Evolutionary conservation across 306 rosid genomes (phyloP).

Genomic region (Vigna mungo): DNA sequence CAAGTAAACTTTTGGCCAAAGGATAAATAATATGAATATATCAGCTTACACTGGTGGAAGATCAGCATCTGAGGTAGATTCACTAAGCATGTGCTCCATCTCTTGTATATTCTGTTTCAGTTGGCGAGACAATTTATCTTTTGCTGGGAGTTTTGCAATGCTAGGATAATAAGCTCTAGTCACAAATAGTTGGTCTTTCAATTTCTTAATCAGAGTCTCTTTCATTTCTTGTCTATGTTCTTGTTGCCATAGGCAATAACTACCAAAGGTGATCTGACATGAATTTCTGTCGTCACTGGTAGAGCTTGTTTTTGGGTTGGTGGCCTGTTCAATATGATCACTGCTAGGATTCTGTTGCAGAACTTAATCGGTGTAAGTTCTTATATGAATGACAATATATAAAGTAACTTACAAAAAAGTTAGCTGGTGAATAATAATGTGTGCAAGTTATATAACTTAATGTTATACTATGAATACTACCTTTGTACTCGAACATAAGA

Average conservation of each 20-base stretch:
- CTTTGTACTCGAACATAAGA: too few relatives aligned
- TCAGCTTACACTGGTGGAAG: slow-evolving; percentile 87
- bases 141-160: slow-evolving; percentile 84
- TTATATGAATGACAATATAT: slow-evolving; percentile 27
- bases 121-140: slow-evolving; percentile 77
- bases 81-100: slow-evolving; percentile 91
- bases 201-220: slow-evolving; percentile 76
- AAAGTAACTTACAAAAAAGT: slow-evolving; percentile 34
- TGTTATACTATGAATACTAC: background rate
- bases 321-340: slow-evolving; percentile 47
- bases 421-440: background rate
- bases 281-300: slow-evolving; percentile 67
- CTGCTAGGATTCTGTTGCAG: slow-evolving; percentile 65
- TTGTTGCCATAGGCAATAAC: slow-evolving; percentile 88
- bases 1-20: slow-evolving; percentile 21
- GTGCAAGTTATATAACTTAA: slow-evolving; percentile 1
- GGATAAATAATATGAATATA: slow-evolving; percentile 34
- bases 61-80: slow-evolving; percentile 85
- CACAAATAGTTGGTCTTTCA: slow-evolving; percentile 95
- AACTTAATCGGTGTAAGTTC: slow-evolving; percentile 44
- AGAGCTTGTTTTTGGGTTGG: slow-evolving; percentile 48
- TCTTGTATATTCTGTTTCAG: slow-evolving; percentile 94
- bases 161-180: slow-evolving; percentile 96
- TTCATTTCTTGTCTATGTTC: slow-evolving; percentile 85
- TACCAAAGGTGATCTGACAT: slow-evolving; percentile 87